Evolutionary conservation across 306 rosid genomes (phyloP).

Genomic region (Fragaria vesca): DNA sequence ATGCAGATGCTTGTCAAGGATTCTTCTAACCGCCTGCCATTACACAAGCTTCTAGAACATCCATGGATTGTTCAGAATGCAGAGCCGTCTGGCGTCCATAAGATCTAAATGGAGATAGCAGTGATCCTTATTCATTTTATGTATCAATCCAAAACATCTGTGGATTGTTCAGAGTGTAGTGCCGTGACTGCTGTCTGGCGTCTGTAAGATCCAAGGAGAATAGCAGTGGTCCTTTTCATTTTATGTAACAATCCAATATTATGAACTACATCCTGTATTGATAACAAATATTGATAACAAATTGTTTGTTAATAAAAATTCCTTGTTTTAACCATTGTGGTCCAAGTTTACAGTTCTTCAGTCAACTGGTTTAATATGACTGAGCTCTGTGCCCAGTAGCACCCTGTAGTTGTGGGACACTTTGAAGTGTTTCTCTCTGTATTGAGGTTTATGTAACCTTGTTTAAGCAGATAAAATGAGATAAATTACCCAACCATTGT

Average conservation of each 20-base stretch:
- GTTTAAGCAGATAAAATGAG: background rate
- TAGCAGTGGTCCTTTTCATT: too few relatives aligned
- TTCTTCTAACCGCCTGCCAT: constrained; percentile 72
- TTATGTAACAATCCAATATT: background rate
- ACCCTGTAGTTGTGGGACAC: background rate
- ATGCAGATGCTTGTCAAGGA: constrained; percentile 92
- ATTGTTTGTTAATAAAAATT: constrained; percentile 6
- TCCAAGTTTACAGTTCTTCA: background rate
- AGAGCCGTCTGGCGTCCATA: constrained; percentile 85
- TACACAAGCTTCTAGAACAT: constrained; percentile 93
- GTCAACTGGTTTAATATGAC: background rate
- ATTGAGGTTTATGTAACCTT: background rate
- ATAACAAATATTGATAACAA: background rate
- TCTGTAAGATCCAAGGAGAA: too few relatives aligned
- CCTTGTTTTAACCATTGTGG: background rate
- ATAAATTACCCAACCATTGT: background rate
- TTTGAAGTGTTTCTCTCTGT: background rate
- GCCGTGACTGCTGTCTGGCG: too few relatives aligned
- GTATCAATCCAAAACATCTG: background rate
- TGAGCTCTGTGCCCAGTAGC: background rate
- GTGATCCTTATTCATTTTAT: background rate
- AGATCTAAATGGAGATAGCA: constrained; percentile 28
- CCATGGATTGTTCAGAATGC: constrained; percentile 98
- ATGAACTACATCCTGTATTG: background rate
- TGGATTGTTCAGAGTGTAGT: too few relatives aligned